These are phyloP conservation scores for Hortiboletus campestris DNA, from an alignment of 768 basidiomycete genomes.

Conservation along the genomic window DNA sequence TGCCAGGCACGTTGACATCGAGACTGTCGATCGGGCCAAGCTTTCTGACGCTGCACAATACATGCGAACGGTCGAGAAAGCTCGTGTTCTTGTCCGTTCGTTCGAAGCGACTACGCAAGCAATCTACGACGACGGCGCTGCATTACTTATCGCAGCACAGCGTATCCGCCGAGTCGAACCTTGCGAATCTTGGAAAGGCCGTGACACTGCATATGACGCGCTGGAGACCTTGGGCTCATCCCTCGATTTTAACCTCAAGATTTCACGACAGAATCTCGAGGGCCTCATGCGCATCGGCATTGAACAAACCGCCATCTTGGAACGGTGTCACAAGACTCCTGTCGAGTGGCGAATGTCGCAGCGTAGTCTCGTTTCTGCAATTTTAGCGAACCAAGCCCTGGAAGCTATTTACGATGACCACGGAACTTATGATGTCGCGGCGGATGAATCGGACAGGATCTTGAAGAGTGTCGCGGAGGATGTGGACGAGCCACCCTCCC, in stretches of 20 bases:
- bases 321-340: slow-evolving; percentile 38
- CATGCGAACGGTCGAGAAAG: slow-evolving; percentile 42
- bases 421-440: slow-evolving; percentile 3
- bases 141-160: slow-evolving; percentile 42
- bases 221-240: slow-evolving; percentile 31
- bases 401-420: slow-evolving; percentile 15
- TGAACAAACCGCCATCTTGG: slow-evolving; percentile 40
- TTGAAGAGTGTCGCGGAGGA: slow-evolving; percentile 11
- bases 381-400: slow-evolving; percentile 22
- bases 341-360: slow-evolving; percentile 49
- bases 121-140: slow-evolving; percentile 47
- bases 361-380: slow-evolving; percentile 33
- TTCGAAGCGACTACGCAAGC: slow-evolving; percentile 50
- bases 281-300: slow-evolving; percentile 35
- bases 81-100: slow-evolving; percentile 45
- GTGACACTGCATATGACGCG: slow-evolving; percentile 25
- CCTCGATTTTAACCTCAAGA: slow-evolving; percentile 34
- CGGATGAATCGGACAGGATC: slow-evolving; percentile 10
- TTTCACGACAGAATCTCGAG: slow-evolving; percentile 39
- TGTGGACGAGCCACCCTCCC: not conserved
- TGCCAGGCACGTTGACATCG: slow-evolving; percentile 51
- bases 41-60: slow-evolving; percentile 38
- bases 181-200: slow-evolving; percentile 24
- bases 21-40: slow-evolving; percentile 35
- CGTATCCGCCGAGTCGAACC: slow-evolving; percentile 26